Percentiles rank a stretch among this genome's conserved stretches.
phyloP scores from a whole-genome alignment of 192 early-diverging fungal species.

The Coemansia erecta region DNA sequence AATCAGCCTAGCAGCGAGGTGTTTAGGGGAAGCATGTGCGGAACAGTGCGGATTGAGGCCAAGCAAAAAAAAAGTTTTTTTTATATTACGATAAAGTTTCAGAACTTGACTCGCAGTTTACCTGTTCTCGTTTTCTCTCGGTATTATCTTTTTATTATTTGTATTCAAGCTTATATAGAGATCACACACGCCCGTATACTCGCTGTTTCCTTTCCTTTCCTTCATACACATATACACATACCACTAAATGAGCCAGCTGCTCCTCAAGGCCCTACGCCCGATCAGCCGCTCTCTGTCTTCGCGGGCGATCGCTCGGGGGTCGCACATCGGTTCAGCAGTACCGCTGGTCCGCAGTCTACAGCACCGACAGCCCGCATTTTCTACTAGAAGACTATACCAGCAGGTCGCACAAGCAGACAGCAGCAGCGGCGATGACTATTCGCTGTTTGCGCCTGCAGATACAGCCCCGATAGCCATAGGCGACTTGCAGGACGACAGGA shows the following conservation, averaged over 20 bases:
- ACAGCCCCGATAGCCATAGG: conserved; percentile 12
- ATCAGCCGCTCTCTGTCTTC: not conserved
- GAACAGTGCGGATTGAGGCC: not conserved
- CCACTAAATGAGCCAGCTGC: conserved; percentile 36
- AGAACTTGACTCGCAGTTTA: not conserved
- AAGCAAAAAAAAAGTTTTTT: conserved; percentile 1
- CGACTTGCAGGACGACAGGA: conserved; percentile 21
- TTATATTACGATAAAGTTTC: not conserved
- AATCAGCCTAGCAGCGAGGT: not conserved
- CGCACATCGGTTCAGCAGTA: too few species aligned
- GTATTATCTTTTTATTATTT: conserved; percentile 2
- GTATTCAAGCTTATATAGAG: not conserved
- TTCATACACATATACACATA: not conserved
- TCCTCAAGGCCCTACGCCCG: conserved; percentile 20
- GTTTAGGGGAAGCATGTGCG: not conserved
- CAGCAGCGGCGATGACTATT: conserved; percentile 14
- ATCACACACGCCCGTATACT: not conserved
- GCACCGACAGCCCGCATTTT: conserved; percentile 9
- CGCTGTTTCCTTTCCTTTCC: conserved; percentile 1
- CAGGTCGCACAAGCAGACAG: conserved; percentile 16
- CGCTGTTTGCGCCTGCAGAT: conserved; percentile 19
- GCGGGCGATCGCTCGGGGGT: not conserved
- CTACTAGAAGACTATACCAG: conserved; percentile 1
- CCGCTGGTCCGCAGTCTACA: too few species aligned
- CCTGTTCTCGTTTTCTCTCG: not conserved